Evolutionary conservation across 2,329 filamentous ascomycete genomes (phyloP).

Genomic region (Chaetomium sp.): DNA sequence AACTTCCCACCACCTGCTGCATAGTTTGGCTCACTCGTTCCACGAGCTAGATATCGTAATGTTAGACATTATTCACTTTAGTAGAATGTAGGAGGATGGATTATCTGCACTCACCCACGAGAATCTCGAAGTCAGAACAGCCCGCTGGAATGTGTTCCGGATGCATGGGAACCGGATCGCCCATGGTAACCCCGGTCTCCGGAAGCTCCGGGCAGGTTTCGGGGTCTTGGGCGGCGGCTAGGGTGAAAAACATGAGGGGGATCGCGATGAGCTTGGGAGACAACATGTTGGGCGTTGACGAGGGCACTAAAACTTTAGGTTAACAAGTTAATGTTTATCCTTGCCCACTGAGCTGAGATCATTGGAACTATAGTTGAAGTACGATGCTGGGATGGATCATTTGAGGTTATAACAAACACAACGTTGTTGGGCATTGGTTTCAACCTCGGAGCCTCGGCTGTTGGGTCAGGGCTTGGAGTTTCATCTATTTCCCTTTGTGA

Average conservation of each 20-base stretch:
- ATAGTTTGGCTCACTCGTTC: conserved; percentile 17
- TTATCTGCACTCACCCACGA: not conserved
- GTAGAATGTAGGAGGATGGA: not conserved
- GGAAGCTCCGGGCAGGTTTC: conserved; percentile 7
- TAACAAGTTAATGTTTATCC: not conserved
- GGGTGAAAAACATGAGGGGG: not conserved
- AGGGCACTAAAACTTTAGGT: no score
- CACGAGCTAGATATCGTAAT: conserved; percentile 1
- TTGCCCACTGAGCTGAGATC: not conserved
- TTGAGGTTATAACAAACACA: not conserved
- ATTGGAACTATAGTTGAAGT: not conserved
- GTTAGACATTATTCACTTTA: not conserved
- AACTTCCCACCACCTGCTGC: conserved; percentile 11
- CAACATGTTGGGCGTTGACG: not conserved
- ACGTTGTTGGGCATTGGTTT: not conserved
- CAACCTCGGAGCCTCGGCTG: conserved; percentile 1
- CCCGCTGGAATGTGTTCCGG: conserved; percentile 13
- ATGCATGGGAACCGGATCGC: conserved; percentile 11
- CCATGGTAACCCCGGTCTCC: conserved; percentile 10
- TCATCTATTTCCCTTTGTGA: not conserved
- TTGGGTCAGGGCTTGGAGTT: not conserved
- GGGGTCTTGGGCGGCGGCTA: not conserved
- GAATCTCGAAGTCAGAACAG: conserved; percentile 14
- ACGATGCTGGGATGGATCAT: not conserved
- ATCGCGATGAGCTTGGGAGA: not conserved